A percentile compares a stretch with the other conserved stretches of the same genome.
Evolutionary conservation across 345 rosid genomes (phyloP).

Genomic region (Nasturtium officinale): DNA sequence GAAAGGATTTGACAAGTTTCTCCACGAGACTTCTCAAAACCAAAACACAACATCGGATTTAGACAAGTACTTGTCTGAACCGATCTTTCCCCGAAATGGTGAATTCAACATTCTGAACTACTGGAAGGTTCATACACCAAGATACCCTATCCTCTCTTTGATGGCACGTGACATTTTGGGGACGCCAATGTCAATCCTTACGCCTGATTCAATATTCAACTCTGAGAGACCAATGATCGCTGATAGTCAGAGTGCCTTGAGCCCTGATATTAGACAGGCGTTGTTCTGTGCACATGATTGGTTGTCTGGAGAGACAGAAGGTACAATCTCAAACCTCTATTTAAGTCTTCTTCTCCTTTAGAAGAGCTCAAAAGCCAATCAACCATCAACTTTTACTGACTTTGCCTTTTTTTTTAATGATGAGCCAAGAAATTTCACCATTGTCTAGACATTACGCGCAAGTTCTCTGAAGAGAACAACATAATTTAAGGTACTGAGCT

Average conservation of each 20-base stretch:
- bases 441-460: slow-evolving; percentile 50
- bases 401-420: slow-evolving; percentile 1
- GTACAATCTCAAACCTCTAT: slow-evolving; percentile 40
- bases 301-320: slow-evolving; percentile 66
- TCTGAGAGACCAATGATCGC: slow-evolving; percentile 63
- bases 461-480: slow-evolving; percentile 34
- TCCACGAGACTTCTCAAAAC: slow-evolving; percentile 80
- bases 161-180: slow-evolving; percentile 93
- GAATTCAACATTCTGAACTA: slow-evolving; percentile 86
- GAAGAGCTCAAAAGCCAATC: background rate
- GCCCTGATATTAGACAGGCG: slow-evolving; percentile 73
- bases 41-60: slow-evolving; percentile 65
- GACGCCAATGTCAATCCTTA: slow-evolving; percentile 73
- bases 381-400: background rate
- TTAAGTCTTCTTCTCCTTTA: background rate
- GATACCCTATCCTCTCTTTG: slow-evolving; percentile 90
- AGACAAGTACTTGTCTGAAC: slow-evolving; percentile 90
- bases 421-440: slow-evolving; percentile 46
- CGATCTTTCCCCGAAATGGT: slow-evolving; percentile 78
- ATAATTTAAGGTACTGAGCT: slow-evolving; percentile 28
- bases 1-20: slow-evolving; percentile 89
- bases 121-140: slow-evolving; percentile 98
- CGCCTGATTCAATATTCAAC: slow-evolving; percentile 58
- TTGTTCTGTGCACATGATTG: slow-evolving; percentile 86
- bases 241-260: slow-evolving; percentile 57